A percentile compares a stretch with the other conserved stretches of the same genome.
Evolutionary conservation across 192 early-diverging fungal species (phyloP).

Genomic region (Rhizophlyctis rosea): DNA sequence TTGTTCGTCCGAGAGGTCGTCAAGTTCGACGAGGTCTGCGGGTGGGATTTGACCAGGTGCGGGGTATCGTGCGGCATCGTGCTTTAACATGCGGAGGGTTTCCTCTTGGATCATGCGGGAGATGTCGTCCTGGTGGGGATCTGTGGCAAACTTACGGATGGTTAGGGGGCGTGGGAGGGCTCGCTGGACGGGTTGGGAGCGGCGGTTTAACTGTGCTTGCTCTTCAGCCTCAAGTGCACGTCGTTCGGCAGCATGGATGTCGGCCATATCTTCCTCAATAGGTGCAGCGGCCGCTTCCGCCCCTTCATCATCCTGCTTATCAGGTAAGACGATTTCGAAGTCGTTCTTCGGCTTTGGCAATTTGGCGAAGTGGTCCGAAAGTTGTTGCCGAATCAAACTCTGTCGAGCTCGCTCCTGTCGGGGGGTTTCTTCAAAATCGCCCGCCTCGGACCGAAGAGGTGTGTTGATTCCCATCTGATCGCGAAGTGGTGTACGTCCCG

Average conservation of each 20-base stretch:
- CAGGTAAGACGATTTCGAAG: constrained; percentile 86
- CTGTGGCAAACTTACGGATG: constrained; percentile 16
- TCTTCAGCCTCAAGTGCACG: constrained; percentile 49
- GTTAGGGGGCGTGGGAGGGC: constrained; percentile 71
- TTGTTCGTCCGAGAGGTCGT: constrained; percentile 21
- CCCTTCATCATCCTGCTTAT: constrained; percentile 37
- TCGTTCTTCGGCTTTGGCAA: constrained; percentile 91
- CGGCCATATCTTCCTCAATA: constrained; percentile 68
- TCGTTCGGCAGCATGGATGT: constrained; percentile 56
- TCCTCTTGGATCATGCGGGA: constrained; percentile 67
- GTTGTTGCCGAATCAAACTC: constrained; percentile 61
- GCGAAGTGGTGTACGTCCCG: constrained; percentile 29
- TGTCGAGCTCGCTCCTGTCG: constrained; percentile 60
- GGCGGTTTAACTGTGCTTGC: constrained; percentile 51
- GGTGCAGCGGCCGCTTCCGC: constrained; percentile 34
- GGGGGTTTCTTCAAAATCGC: constrained; percentile 65
- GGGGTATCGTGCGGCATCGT: constrained; percentile 74
- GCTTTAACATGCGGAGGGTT: constrained; percentile 61
- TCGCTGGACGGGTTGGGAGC: constrained; percentile 73
- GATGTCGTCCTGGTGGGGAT: constrained; percentile 29
- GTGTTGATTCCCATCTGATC: constrained; percentile 62
- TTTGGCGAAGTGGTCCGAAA: constrained; percentile 63
- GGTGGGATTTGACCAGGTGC: constrained; percentile 56
- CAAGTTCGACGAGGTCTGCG: constrained; percentile 13
- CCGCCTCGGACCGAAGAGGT: constrained; percentile 56